Percentiles rank a stretch among this genome's conserved stretches.
Conservation (phyloP, 148 eudicot genomes). For the Camellia japonica region DNA sequence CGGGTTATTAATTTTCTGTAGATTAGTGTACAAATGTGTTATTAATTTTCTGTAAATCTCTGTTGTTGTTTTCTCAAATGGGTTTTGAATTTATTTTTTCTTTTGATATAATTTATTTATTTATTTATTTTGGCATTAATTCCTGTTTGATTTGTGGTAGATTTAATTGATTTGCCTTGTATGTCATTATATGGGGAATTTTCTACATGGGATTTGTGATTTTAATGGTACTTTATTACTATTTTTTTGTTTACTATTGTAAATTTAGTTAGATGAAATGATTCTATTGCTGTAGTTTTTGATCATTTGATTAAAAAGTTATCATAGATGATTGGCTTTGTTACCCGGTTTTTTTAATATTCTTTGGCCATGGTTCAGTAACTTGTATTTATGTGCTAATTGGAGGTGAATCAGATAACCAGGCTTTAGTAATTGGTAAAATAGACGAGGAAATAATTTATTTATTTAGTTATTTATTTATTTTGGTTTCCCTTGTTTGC, state of each 20-base stretch:
- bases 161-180: not conserved
- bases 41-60: not conserved
- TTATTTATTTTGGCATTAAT: not conserved
- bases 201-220: not conserved
- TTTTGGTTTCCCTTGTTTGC: constrained; percentile 21
- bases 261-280: not conserved
- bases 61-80: not conserved
- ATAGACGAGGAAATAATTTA: not conserved
- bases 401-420: not conserved
- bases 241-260: not conserved
- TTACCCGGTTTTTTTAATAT: no score
- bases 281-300: not conserved
- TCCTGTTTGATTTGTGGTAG: not conserved
- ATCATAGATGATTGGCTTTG: not conserved
- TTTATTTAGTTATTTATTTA: not conserved
- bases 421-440: not conserved
- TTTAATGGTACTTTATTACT: not conserved
- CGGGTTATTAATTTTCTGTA: no score
- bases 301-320: not conserved
- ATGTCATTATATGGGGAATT: not conserved
- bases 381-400: not conserved
- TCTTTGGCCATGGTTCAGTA: not conserved
- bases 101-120: not conserved
- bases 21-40: no score
- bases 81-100: not conserved